Evolutionary conservation across 2,329 filamentous ascomycete genomes (phyloP).

Genomic region (Tothia fuscella): DNA sequence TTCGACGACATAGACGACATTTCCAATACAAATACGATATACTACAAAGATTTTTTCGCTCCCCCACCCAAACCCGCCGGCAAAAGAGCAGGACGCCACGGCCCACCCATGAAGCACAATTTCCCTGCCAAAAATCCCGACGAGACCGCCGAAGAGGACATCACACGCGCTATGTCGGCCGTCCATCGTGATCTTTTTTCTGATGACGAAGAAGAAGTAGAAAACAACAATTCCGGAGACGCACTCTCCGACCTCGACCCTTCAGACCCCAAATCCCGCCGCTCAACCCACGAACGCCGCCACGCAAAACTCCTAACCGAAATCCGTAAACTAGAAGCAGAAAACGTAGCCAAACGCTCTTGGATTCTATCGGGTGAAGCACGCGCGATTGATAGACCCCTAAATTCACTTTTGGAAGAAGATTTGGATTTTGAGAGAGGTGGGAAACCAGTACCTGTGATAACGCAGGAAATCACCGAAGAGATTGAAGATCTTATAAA

Average conservation of each 20-base stretch:
- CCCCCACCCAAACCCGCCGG: conserved; percentile 63
- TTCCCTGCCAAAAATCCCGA: conserved; percentile 28
- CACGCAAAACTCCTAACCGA: conserved; percentile 80
- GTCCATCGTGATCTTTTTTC: conserved; percentile 88
- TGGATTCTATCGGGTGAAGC: conserved; percentile 90
- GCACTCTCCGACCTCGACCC: conserved; percentile 52
- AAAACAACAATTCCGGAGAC: conserved; percentile 42
- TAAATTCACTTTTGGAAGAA: conserved; percentile 88
- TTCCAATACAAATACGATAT: conserved; percentile 75
- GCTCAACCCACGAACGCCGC: conserved; percentile 74
- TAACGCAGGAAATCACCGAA: conserved; percentile 83
- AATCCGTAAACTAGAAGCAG: conserved; percentile 81
- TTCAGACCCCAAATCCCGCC: conserved; percentile 58
- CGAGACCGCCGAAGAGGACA: conserved; percentile 44
- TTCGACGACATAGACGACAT: conserved; percentile 40
- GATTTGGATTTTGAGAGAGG: conserved; percentile 92
- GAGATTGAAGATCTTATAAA: conserved; percentile 92
- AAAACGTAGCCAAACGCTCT: conserved; percentile 76
- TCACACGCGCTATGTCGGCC: conserved; percentile 73
- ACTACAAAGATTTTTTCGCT: conserved; percentile 88
- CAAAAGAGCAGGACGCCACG: conserved; percentile 41
- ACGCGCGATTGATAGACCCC: conserved; percentile 63
- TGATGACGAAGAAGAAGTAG: conserved; percentile 53
- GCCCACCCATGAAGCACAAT: conserved; percentile 35
- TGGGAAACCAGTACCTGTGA: conserved; percentile 87